phyloP scores from a whole-genome alignment of 1,284 basidiomycete species.

The Xanthoconium separans region DNA sequence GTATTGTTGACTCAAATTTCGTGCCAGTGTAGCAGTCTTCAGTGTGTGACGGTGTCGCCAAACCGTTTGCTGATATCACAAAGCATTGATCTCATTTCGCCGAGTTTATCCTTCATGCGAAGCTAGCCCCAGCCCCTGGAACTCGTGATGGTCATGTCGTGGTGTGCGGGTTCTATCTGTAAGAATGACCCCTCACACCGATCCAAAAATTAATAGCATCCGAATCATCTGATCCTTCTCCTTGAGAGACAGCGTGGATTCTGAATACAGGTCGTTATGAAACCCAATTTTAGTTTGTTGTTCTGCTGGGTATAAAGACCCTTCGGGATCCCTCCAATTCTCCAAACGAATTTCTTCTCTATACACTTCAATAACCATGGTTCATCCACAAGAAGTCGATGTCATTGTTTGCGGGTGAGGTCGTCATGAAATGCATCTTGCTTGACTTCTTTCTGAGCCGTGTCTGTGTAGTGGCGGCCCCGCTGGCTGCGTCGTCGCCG shows the following conservation, averaged over 20 bases:
- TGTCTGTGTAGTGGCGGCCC: conserved; percentile 53
- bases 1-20: background rate
- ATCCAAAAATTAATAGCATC: background rate
- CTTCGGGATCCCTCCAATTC: background rate
- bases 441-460: conserved; percentile 6
- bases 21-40: background rate
- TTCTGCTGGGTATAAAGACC: conserved; percentile 17
- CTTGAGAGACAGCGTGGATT: background rate
- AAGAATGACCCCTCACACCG: background rate
- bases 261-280: background rate
- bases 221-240: conserved; percentile 15
- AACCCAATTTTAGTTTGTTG: conserved; percentile 5
- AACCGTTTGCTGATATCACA: background rate
- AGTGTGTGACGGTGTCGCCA: background rate
- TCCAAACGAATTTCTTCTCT: conserved; percentile 3
- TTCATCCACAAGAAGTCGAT: conserved; percentile 71
- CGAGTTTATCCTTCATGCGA: background rate
- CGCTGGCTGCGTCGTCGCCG: conserved; percentile 67
- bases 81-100: background rate
- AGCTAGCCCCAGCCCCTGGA: background rate
- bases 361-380: conserved; percentile 31
- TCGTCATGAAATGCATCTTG: background rate
- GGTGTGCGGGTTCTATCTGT: background rate
- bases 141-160: background rate
- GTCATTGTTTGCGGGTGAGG: conserved; percentile 58